Percentiles rank a stretch among this genome's conserved stretches.
phyloP scores from a whole-genome alignment of 306 rosid genomes.

The Canavalia ensiformis region DNA sequence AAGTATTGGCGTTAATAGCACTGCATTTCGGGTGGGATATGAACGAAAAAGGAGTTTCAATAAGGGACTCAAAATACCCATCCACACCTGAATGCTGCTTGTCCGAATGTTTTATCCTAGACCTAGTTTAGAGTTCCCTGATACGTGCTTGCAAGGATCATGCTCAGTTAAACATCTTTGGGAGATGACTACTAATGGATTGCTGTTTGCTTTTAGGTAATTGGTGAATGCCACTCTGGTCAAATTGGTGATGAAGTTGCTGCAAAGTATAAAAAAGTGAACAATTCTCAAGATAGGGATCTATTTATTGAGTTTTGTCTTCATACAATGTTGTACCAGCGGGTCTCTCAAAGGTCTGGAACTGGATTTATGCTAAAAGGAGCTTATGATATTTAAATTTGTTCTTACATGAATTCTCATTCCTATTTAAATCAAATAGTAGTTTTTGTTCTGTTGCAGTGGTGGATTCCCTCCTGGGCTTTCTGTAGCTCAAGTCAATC shows the following conservation, averaged over 20 bases:
- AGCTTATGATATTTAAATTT: constrained; percentile 44
- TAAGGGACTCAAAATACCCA: constrained; percentile 21
- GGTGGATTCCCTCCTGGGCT: constrained; percentile 85
- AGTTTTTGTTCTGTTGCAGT: constrained; percentile 57
- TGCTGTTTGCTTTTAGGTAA: constrained; percentile 70
- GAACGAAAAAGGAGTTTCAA: constrained; percentile 27
- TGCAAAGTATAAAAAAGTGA: constrained; percentile 69
- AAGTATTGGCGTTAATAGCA: constrained; percentile 36
- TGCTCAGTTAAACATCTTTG: constrained; percentile 40
- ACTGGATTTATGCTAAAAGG: constrained; percentile 42
- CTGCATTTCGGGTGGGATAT: background rate
- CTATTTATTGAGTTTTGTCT: constrained; percentile 86
- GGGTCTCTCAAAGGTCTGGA: constrained; percentile 75
- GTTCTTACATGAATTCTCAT: constrained; percentile 17
- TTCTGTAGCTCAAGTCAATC: constrained; percentile 76
- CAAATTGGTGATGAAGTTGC: constrained; percentile 71
- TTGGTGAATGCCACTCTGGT: constrained; percentile 82
- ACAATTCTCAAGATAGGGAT: constrained; percentile 64
- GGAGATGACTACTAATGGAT: constrained; percentile 37
- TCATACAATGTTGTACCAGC: constrained; percentile 88
- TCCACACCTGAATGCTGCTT: constrained; percentile 27
- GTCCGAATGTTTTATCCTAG: constrained; percentile 29
- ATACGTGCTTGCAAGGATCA: constrained; percentile 22
- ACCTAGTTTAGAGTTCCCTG: constrained; percentile 21
- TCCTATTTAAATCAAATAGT: constrained; percentile 44